Evolutionary conservation across 1,284 basidiomycete species (phyloP), one percentile per base, ranked within the genome.

Genomic region (Trametes hirsuta): DNA sequence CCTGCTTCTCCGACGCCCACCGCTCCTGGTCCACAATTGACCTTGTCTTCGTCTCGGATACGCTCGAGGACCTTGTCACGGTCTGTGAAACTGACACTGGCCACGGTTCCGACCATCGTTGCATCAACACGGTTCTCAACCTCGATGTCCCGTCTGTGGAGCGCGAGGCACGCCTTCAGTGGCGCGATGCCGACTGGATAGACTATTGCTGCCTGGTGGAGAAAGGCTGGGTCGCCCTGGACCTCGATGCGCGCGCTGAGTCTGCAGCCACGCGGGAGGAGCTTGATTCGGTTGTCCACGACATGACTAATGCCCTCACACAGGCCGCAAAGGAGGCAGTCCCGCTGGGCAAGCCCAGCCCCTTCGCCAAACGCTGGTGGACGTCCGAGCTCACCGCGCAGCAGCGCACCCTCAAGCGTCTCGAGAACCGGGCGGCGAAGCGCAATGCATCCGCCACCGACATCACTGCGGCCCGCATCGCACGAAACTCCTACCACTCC

Each of bases 21-120:
- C 61, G 0, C 34, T 34, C 6, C 51, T 51, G 25, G 68, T 69
- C n/a, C 53, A 48, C 48, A 18, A 21, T 50, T 14, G 51, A 53
- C 15, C 40, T 44, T 2, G 42, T 44, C 4, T 53, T 53, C 24
- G 41, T 45, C 4, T 53, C 52, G 3, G 30, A 35, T 9, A 21
- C 25, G 18, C 6, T 53, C n/a, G 30, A 21, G 12, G 34, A 45
- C 52, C n/a, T 45, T 15, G 42, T 53, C 1, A 36, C 30, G 4
- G 3, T n/a, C 0, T 51, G 49, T 22, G 24, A 40, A 8, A 51
- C 39, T 2, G 37, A 25, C 37, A 4, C 0, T 14, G 49, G 49
- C 1, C 49, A 51, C 10, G 49, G 49, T 22, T 41, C 37, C 14
- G 52, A 53, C 52, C 52, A 53, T 8, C 21, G 18, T n/a, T 37